A percentile compares a stretch with the other conserved stretches of the same genome.
Conservation (phyloP, 139 green algal genomes). For the Medakamo hakoo region DNA sequence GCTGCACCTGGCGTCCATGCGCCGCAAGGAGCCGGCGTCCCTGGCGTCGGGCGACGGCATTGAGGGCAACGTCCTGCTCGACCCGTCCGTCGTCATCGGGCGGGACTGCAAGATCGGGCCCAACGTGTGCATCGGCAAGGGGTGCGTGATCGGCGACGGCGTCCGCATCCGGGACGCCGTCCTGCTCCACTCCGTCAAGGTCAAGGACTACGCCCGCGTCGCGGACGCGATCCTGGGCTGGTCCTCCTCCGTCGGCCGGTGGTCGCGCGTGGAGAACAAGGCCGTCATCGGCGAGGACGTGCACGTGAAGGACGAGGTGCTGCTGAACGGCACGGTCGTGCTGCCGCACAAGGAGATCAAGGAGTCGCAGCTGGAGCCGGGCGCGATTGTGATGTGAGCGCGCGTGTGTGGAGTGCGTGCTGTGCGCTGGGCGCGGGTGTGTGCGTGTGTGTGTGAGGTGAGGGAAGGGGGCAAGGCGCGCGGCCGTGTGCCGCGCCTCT, state of each 20-base stretch:
- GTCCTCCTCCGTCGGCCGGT: constrained; percentile 54
- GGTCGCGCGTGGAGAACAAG: constrained; percentile 82
- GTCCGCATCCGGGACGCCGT: constrained; percentile 79
- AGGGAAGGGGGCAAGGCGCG: too few relatives aligned
- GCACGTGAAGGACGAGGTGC: constrained; percentile 69
- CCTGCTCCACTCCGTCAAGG: constrained; percentile 60
- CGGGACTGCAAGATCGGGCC: constrained; percentile 65
- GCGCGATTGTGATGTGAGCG: constrained; percentile 64
- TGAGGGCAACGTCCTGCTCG: constrained; percentile 63
- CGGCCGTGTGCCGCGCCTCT: too few relatives aligned
- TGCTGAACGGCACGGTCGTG: constrained; percentile 86
- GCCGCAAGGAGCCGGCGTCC: constrained; percentile 23
- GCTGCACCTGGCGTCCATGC: constrained; percentile 72
- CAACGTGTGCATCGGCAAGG: constrained; percentile 78
- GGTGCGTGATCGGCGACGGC: constrained; percentile 74
- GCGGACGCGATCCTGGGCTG: constrained; percentile 84
- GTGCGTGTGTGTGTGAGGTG: too few relatives aligned
- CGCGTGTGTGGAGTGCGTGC: too few relatives aligned
- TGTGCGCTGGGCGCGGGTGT: too few relatives aligned
- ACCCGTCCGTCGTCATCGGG: constrained; percentile 61
- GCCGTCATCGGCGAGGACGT: constrained; percentile 92
- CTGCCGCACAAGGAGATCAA: constrained; percentile 93
- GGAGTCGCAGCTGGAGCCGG: constrained; percentile 35
- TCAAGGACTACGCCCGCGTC: constrained; percentile 59
- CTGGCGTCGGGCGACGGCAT: constrained; percentile 38